These are phyloP conservation scores for Saccharomyces paradoxus DNA, from an alignment of 805 yeast genomes.

Conservation along the genomic window DNA sequence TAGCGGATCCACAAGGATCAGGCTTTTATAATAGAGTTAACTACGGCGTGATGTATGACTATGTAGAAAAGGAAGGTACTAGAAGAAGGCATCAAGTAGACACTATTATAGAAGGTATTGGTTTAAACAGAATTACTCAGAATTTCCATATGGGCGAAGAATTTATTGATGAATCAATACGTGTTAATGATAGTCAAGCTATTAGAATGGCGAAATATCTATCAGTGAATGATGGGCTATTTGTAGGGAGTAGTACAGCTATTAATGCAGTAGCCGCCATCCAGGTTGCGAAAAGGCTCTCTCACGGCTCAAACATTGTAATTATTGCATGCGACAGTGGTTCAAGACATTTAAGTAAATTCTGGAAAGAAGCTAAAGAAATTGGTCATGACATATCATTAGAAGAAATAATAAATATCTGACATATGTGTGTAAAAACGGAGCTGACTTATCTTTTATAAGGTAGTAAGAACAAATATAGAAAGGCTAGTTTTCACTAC, in stretches of 20 bases:
- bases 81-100: constrained; percentile 94
- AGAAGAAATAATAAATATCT: constrained; percentile 26
- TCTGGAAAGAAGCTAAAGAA: constrained; percentile 66
- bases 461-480: neutral
- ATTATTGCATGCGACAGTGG: constrained; percentile 92
- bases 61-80: constrained; percentile 84
- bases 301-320: constrained; percentile 62
- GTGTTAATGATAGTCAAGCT: constrained; percentile 77
- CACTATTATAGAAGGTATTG: constrained; percentile 89
- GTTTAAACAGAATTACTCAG: constrained; percentile 76
- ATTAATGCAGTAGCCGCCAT: constrained; percentile 88
- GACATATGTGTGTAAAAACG: neutral
- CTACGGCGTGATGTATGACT: constrained; percentile 88
- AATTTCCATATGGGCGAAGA: constrained; percentile 69
- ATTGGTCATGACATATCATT: constrained; percentile 29
- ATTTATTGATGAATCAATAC: constrained; percentile 65
- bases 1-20: constrained; percentile 95
- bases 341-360: constrained; percentile 78
- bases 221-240: constrained; percentile 77
- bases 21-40: constrained; percentile 82
- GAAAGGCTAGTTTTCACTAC: neutral
- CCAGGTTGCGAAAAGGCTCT: constrained; percentile 41
- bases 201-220: constrained; percentile 79
- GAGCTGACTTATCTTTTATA: neutral
- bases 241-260: constrained; percentile 90